phyloP scores from a whole-genome alignment of 2,329 filamentous ascomycete species.

The Aspergillus phoenicis region DNA sequence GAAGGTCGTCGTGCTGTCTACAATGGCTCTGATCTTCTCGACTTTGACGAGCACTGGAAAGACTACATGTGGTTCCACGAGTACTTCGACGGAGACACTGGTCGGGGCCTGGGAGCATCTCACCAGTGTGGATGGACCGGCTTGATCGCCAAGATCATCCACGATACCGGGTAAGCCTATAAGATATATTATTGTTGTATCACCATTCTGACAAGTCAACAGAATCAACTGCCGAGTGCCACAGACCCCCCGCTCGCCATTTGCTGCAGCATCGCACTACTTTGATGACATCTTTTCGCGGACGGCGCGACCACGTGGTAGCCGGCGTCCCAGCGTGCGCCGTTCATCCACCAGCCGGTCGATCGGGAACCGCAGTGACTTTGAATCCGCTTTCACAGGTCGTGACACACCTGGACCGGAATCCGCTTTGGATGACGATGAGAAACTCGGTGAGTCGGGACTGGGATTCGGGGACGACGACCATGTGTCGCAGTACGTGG shows the following conservation, averaged over 20 bases:
- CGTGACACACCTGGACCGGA: conserved; percentile 33
- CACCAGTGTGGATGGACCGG: conserved; percentile 98
- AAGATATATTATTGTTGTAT: too few species aligned
- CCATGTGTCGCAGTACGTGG: conserved; percentile 80
- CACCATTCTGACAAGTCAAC: conserved; percentile 43
- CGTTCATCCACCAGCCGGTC: conserved; percentile 81
- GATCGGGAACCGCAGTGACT: conserved; percentile 82
- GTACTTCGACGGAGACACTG: conserved; percentile 92
- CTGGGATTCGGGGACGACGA: conserved; percentile 61
- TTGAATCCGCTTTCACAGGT: conserved; percentile 52
- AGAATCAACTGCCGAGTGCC: conserved; percentile 87
- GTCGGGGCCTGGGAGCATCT: conserved; percentile 84
- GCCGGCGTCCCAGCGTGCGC: conserved; percentile 61
- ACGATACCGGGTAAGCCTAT: conserved; percentile 81
- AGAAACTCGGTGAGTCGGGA: conserved; percentile 24
- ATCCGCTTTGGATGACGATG: conserved; percentile 39
- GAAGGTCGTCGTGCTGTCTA: conserved; percentile 89
- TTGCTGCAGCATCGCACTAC: conserved; percentile 83
- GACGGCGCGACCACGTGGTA: conserved; percentile 45
- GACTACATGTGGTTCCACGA: conserved; percentile 96
- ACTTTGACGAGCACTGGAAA: conserved; percentile 92
- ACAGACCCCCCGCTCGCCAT: conserved; percentile 87
- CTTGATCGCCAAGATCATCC: conserved; percentile 92
- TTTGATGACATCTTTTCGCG: conserved; percentile 86
- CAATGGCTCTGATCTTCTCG: conserved; percentile 77